Evolutionary conservation across 306 rosid genomes (phyloP).

Genomic region (Medicago truncatula): DNA sequence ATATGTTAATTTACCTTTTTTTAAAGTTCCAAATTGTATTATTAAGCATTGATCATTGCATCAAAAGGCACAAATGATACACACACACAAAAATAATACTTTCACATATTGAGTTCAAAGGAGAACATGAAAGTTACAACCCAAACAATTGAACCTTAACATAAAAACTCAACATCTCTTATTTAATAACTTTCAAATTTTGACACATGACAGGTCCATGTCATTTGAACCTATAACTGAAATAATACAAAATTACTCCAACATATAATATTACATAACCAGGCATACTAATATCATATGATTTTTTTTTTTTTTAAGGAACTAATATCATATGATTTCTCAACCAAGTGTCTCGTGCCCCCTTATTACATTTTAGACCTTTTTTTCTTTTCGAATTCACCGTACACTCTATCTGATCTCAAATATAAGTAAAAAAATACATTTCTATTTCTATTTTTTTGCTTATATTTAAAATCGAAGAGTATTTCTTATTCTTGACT

Average conservation of each 20-base stretch:
- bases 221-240: conserved; percentile 7
- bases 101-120: not conserved
- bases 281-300: too few species aligned
- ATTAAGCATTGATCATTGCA: not conserved
- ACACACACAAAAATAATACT: not conserved
- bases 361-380: too few species aligned
- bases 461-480: not conserved
- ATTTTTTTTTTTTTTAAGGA: too few species aligned
- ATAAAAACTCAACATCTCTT: conserved; percentile 12
- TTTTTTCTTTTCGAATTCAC: not conserved
- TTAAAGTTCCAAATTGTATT: not conserved
- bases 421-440: not conserved
- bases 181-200: not conserved
- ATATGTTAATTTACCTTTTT: too few species aligned
- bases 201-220: not conserved
- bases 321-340: too few species aligned
- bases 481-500: not conserved
- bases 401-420: not conserved
- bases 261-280: not conserved
- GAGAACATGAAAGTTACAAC: not conserved
- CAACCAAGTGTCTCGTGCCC: too few species aligned
- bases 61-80: not conserved
- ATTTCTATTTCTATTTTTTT: not conserved
- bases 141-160: conserved; percentile 18
- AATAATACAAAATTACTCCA: conserved; percentile 1